Base-by-base conservation (phyloP, 768 basidiomycete genomes). In the Termitomyces sp. region DNA sequence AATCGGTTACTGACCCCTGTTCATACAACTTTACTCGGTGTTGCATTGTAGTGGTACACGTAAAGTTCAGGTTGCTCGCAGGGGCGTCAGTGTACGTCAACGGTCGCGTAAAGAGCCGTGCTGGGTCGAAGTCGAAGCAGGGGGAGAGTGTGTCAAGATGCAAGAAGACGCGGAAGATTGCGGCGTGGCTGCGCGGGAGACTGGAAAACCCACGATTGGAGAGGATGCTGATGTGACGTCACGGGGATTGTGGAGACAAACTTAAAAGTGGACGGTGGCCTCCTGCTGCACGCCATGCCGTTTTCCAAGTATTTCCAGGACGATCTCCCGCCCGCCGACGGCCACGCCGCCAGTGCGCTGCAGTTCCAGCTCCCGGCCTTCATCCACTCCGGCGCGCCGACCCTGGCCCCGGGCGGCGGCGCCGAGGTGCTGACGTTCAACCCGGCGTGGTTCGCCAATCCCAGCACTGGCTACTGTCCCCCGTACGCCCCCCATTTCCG, bases 331-430 rank as follows among this genome's bases (percentile, higher is more conserved):
- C 12, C 5, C 55, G 55, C 20, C 34, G 55, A 45, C 51, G 65
- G 44, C 39, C 55, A n/a, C 42, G 33, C 48, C 55, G 50, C 52
- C 51, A 55, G 42, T 52, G 55, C 53, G 15, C 44, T 77, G 49
- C 72, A 72, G 41, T 79, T 89, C 61, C 85, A 87, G 69, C 74
- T 90, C 37, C 88, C 88, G 4, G 76, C 80, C 28, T 89, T 86
- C 68, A 79, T 90, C 10, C 24, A 37, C 10, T 16, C 24, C 0
- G 36, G 36, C 5, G 15, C 51, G 0, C 86, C 88, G 28, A 78
- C 80, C 1, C 77, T 90, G 22, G 86, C 85, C 1, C 82, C 78
- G 2, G 88, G 87, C 22, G 88, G 88, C 24, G 88, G 90, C 36
- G 88, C 85, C 10, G 90, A 90, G 69, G 83, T 87, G 15, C 66